Evolutionary conservation across 2,329 filamentous ascomycete genomes (phyloP).

Genomic region (Penicillium thymicola): DNA sequence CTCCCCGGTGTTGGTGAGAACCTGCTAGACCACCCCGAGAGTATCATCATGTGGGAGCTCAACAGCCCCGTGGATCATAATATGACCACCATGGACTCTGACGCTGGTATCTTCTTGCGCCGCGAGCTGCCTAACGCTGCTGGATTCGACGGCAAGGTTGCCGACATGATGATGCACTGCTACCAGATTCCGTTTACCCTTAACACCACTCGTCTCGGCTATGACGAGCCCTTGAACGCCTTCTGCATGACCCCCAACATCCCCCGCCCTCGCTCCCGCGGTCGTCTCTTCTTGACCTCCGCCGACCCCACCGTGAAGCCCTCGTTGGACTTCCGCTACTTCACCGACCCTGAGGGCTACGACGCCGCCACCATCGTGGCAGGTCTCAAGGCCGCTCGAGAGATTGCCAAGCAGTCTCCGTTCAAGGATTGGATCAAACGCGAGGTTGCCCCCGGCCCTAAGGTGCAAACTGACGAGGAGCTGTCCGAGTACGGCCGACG

Average conservation of each 20-base stretch:
- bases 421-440: slow-evolving; percentile 81
- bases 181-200: slow-evolving; percentile 91
- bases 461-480: slow-evolving; percentile 72
- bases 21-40: slow-evolving; percentile 63
- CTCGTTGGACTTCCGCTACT: slow-evolving; percentile 83
- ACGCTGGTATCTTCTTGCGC: slow-evolving; percentile 83
- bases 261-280: slow-evolving; percentile 73
- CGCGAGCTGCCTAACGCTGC: slow-evolving; percentile 69
- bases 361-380: slow-evolving; percentile 77
- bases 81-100: slow-evolving; percentile 88
- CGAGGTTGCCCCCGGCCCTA: slow-evolving; percentile 74
- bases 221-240: slow-evolving; percentile 66
- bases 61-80: slow-evolving; percentile 72
- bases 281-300: slow-evolving; percentile 73
- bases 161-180: slow-evolving; percentile 94
- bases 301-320: slow-evolving; percentile 73
- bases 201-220: slow-evolving; percentile 79
- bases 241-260: slow-evolving; percentile 96
- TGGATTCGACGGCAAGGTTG: slow-evolving; percentile 67
- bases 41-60: slow-evolving; percentile 72
- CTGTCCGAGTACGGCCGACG: slow-evolving; percentile 77
- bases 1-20: slow-evolving; percentile 63
- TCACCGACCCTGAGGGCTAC: slow-evolving; percentile 81
- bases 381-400: slow-evolving; percentile 72
- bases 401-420: slow-evolving; percentile 69